Conservation (phyloP, 768 basidiomycete species). For the Panellus pusillus region DNA sequence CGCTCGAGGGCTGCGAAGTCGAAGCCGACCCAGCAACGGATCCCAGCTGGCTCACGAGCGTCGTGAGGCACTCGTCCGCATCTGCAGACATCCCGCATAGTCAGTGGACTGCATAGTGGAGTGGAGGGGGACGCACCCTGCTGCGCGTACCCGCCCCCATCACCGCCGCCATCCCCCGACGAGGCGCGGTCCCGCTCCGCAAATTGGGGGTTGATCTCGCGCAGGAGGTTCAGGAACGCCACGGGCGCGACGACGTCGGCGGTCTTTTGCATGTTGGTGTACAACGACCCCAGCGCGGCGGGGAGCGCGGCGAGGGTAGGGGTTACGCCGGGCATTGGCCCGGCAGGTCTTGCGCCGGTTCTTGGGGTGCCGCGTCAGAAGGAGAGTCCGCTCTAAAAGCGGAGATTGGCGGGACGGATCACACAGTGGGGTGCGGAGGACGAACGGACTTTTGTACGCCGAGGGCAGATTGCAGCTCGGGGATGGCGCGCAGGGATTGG, state of each 20-base stretch:
- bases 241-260: slow-evolving; percentile 74
- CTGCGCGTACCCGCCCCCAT: slow-evolving; percentile 65
- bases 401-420: background rate
- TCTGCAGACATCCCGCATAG: slow-evolving; percentile 46
- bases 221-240: slow-evolving; percentile 66
- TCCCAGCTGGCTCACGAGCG: slow-evolving; percentile 69
- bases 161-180: slow-evolving; percentile 31
- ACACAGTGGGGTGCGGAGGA: background rate
- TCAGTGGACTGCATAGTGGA: no score
- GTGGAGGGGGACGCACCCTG: slow-evolving; percentile 55
- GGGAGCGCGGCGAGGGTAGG: slow-evolving; percentile 36
- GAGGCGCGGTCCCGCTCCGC: slow-evolving; percentile 61
- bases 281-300: slow-evolving; percentile 68
- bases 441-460: slow-evolving; percentile 43
- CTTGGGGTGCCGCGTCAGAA: background rate
- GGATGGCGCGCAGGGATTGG: slow-evolving; percentile 91
- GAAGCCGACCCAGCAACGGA: slow-evolving; percentile 58
- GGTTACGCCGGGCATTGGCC: slow-evolving; percentile 4
- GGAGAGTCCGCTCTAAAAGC: background rate
- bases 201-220: slow-evolving; percentile 87
- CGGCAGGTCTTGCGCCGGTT: background rate
- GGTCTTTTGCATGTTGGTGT: slow-evolving; percentile 69
- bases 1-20: background rate
- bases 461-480: slow-evolving; percentile 80
- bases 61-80: slow-evolving; percentile 87